Evolutionary conservation across 306 rosid genomes (phyloP).

Genomic region (Luffa acutangula): DNA sequence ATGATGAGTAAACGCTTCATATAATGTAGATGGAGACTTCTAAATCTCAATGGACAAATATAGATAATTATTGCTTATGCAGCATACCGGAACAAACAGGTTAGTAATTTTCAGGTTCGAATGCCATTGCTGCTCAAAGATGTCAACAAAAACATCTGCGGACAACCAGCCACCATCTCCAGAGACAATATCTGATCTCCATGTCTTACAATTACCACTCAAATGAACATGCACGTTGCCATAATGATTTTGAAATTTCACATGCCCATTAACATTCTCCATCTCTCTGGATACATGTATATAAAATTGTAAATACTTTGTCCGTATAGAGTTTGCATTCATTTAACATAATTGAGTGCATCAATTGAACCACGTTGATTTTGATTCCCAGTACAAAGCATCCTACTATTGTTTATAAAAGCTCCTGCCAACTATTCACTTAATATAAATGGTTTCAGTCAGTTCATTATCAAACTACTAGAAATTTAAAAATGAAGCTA

Average conservation of each 20-base stretch:
- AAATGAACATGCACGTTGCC: constrained; percentile 54
- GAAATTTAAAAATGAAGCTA: not conserved
- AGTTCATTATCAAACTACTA: not conserved
- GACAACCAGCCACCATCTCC: constrained; percentile 95
- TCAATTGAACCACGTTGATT: not conserved
- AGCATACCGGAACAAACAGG: constrained; percentile 82
- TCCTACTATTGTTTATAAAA: not conserved
- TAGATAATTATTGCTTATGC: constrained; percentile 1
- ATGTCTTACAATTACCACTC: constrained; percentile 77
- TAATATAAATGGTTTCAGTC: not conserved
- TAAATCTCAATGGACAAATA: not conserved
- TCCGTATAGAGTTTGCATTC: not conserved
- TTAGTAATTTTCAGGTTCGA: constrained; percentile 63
- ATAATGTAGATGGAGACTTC: not conserved
- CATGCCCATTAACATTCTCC: constrained; percentile 72
- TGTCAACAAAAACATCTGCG: constrained; percentile 71
- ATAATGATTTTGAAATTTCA: constrained; percentile 68
- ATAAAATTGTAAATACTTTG: not conserved
- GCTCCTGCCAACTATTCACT: not conserved
- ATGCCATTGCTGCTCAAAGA: constrained; percentile 77
- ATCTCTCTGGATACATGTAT: constrained; percentile 46
- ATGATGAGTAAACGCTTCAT: constrained; percentile 11
- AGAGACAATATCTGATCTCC: constrained; percentile 59
- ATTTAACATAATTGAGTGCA: not conserved
- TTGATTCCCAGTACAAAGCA: not conserved